phyloP scores from a whole-genome alignment of 257 asterid genomes.

The Rauvolfia tetraphylla region DNA sequence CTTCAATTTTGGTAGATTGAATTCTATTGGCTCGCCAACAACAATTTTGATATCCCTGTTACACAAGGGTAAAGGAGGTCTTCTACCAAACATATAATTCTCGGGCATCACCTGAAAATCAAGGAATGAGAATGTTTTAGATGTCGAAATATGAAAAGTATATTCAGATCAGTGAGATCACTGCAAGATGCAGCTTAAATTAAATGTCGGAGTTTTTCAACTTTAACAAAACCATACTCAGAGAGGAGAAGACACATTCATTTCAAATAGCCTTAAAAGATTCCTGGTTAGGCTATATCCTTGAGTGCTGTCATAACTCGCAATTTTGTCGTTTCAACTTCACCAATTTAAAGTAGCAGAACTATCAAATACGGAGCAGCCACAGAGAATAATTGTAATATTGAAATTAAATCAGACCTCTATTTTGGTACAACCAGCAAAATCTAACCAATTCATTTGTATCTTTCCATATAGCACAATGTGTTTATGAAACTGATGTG shows the following conservation, averaged over 20 bases:
- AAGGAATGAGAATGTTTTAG: not conserved
- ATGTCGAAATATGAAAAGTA: not conserved
- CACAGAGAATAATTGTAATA: not conserved
- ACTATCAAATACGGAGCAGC: not conserved
- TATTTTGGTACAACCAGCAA: too few species aligned
- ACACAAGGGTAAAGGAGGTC: constrained; percentile 78
- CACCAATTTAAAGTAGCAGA: not conserved
- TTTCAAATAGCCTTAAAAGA: not conserved
- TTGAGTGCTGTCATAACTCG: too few species aligned
- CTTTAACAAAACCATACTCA: not conserved
- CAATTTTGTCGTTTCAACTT: not conserved
- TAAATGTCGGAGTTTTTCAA: not conserved
- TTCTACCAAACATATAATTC: constrained; percentile 62
- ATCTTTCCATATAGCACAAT: not conserved
- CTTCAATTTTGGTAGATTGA: constrained; percentile 68
- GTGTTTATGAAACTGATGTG: not conserved
- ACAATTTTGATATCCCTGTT: constrained; percentile 54
- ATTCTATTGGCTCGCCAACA: constrained; percentile 78
- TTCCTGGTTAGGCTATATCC: not conserved
- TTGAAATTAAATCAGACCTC: too few species aligned
- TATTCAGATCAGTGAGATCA: not conserved
- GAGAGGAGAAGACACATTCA: not conserved
- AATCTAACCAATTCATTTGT: not conserved
- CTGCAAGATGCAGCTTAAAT: not conserved
- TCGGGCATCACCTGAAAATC: constrained; percentile 89